Base-by-base conservation (phyloP, 164 flowering plant genomes). In the Liriodendron chinense region DNA sequence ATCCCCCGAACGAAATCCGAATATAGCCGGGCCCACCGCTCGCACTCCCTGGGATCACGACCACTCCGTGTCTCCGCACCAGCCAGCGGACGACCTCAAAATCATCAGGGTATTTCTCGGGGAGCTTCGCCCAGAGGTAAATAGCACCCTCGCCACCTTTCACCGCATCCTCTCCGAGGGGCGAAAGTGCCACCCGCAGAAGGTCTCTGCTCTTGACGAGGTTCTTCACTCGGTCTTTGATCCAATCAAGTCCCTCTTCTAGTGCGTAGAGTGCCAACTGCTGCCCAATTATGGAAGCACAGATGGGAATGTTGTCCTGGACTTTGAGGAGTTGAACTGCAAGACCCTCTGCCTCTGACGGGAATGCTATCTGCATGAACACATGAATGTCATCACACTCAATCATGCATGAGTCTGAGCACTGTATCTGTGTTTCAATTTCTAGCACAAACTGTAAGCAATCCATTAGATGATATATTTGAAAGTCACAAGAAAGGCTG, bases 101-200 rank as follows among this genome's bases (percentile, higher is more conserved):
- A 78, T 96, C 99, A 68, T 96, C 87, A 0, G 24, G 56, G 61
- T 77, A 82, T 64, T 85, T 75, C 2, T 92, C 91, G 0, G 99
- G 99, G 70, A 96, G 97, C 82, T 82, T 92, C 47, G 92, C 98
- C 98, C 98, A 96, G 65, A 96, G 78, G 80, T 96, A 94, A 48
- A 94, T 93, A 10, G 99, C 98, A n/a, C 99, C 98, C 82, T 94
- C 97, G 65, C 99, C 98, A 18, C 99, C 99, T 85, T 86, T 89
- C n/a, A 93, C 91, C 0, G 94, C 85, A 70, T 78, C 90, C 76
- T 82, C 74, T 43, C 98, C 99, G 8, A 96, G 87, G 1, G 98
- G 95, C 0, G 91, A 86, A 59, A 96, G 90, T 0, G 99, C 98
- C 22, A 93, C 91, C 57, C 69, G 18, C 47, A 96, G 77, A 12